These are phyloP conservation scores for Tricholoma matsutake DNA, from an alignment of 768 basidiomycete species.

Conservation along the genomic window DNA sequence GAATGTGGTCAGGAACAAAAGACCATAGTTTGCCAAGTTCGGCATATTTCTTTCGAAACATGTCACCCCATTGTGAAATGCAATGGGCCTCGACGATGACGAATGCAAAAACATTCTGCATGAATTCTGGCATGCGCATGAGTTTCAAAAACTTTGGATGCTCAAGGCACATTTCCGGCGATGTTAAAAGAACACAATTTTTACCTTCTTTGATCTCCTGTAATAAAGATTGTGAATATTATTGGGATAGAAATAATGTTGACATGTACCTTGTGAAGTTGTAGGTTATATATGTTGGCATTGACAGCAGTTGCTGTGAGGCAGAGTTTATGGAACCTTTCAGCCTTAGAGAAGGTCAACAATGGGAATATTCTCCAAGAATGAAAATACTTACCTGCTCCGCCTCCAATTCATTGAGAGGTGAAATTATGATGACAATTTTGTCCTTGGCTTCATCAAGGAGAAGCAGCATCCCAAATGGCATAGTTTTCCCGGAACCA, in stretches of 20 bases:
- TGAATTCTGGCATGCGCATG: background rate
- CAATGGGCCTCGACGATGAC: background rate
- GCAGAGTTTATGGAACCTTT: background rate
- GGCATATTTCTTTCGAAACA: background rate
- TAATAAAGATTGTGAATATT: background rate
- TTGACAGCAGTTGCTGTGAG: background rate
- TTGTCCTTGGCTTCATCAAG: background rate
- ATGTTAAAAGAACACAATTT: background rate
- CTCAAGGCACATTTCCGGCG: background rate
- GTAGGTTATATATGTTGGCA: background rate
- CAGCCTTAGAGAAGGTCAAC: background rate
- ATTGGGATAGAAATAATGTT: background rate
- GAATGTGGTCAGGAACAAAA: background rate
- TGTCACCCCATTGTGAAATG: background rate
- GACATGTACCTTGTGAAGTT: background rate
- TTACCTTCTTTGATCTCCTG: background rate
- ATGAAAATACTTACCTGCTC: background rate
- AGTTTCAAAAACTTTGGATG: background rate
- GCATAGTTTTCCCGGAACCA: background rate
- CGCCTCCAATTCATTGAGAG: background rate
- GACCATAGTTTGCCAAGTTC: background rate
- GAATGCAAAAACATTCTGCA: background rate
- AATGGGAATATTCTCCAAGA: background rate
- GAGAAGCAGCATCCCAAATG: background rate
- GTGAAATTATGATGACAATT: background rate